Conservation (phyloP, 2,329 filamentous ascomycete genomes). For the Sarocladium kiliense region DNA sequence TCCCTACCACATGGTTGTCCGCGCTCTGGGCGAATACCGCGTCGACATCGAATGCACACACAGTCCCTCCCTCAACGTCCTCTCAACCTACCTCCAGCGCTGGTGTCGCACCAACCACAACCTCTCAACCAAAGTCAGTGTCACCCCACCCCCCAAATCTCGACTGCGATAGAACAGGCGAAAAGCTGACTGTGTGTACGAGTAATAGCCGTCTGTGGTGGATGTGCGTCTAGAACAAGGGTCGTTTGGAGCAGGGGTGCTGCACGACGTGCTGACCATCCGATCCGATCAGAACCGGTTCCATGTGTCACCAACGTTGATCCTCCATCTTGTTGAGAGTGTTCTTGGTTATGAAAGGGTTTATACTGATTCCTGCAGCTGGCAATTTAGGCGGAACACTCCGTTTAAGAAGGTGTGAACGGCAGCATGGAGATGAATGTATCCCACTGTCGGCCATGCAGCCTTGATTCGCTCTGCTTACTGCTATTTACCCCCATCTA, state of each 20-base stretch:
- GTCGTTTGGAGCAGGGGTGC: constrained; percentile 36
- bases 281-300: constrained; percentile 26
- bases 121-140: constrained; percentile 27
- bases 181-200: not conserved
- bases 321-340: constrained; percentile 41
- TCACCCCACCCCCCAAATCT: not conserved
- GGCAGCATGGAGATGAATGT: too few species aligned
- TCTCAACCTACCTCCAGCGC: constrained; percentile 40
- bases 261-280: constrained; percentile 39
- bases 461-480: too few species aligned
- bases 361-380: constrained; percentile 16
- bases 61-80: constrained; percentile 36
- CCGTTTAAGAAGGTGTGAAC: not conserved
- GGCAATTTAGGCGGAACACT: constrained; percentile 21
- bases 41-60: constrained; percentile 44
- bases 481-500: too few species aligned
- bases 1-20: constrained; percentile 42
- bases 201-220: constrained; percentile 34
- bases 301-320: constrained; percentile 34
- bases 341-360: constrained; percentile 37
- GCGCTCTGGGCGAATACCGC: constrained; percentile 19
- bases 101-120: constrained; percentile 41
- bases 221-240: constrained; percentile 37
- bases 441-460: too few species aligned
- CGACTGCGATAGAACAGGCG: not conserved